Percentiles rank a stretch among this genome's conserved stretches.
Conservation (phyloP, 2,329 filamentous ascomycete genomes). For the Beauveria bassiana region DNA sequence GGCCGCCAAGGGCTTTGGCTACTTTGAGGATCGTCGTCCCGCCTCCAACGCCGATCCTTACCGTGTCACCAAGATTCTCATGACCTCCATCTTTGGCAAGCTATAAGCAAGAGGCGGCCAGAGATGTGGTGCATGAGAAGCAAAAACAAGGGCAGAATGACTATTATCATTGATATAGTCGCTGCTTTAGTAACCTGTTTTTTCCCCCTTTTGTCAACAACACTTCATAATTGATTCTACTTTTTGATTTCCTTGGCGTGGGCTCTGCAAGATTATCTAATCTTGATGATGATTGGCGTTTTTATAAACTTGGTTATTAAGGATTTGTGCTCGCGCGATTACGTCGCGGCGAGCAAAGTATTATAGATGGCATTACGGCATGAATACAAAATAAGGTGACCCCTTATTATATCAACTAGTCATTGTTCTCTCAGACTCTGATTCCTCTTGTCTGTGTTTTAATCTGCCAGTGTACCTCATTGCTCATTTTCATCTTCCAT, state of each 20-base stretch:
- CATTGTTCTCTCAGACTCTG: too few species aligned
- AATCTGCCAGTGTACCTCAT: too few species aligned
- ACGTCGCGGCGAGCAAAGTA: not conserved
- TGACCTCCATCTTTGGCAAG: constrained; percentile 53
- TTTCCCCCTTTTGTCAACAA: not conserved
- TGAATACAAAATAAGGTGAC: not conserved
- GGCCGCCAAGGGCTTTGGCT: constrained; percentile 83
- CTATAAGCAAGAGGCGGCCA: constrained; percentile 14
- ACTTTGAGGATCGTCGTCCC: constrained; percentile 81
- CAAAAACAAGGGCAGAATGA: not conserved
- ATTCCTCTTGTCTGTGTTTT: too few species aligned
- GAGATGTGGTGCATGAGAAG: not conserved
- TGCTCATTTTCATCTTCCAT: too few species aligned
- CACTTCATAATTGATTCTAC: not conserved
- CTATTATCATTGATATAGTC: not conserved
- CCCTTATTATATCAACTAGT: not conserved
- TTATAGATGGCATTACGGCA: not conserved
- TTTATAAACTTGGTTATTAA: too few species aligned
- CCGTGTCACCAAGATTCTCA: constrained; percentile 71
- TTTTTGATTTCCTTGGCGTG: not conserved
- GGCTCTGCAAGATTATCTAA: not conserved
- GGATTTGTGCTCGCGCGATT: not conserved
- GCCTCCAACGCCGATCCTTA: constrained; percentile 86
- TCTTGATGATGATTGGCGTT: not conserved
- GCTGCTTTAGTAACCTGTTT: not conserved